A percentile compares a stretch with the other conserved stretches of the same genome.
Conservation (phyloP, 345 rosid genomes). For the Eucalyptus sp. region DNA sequence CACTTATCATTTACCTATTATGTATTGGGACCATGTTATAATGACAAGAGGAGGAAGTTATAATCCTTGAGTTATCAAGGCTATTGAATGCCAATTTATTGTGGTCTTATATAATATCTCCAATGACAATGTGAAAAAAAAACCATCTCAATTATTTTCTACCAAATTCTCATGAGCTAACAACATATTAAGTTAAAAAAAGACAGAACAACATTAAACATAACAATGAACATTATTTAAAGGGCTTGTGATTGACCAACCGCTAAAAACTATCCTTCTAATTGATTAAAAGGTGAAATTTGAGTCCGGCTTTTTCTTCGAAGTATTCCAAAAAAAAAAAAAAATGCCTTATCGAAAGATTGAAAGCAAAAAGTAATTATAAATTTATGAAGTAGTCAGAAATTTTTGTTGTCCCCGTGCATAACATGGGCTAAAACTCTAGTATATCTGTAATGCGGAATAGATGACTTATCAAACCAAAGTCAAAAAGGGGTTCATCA, state of each 20-base stretch:
- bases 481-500: not conserved
- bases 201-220: not conserved
- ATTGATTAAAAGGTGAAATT: rapidly evolving
- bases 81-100: too few species aligned
- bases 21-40: too few species aligned
- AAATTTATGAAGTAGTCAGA: not conserved
- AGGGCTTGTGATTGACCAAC: not conserved
- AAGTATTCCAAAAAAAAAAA: not conserved
- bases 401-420: not conserved
- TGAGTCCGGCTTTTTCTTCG: not conserved
- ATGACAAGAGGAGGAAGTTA: too few species aligned
- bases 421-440: not conserved
- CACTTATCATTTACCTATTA: too few species aligned
- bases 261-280: not conserved
- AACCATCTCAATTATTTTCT: too few species aligned
- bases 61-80: too few species aligned
- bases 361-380: not conserved
- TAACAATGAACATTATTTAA: not conserved
- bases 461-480: not conserved
- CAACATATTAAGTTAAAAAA: not conserved
- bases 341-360: not conserved
- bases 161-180: too few species aligned
- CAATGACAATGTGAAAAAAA: too few species aligned
- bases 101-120: too few species aligned
- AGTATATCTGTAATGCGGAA: not conserved